These are phyloP conservation scores for Mycena amicta DNA, from an alignment of 768 basidiomycete species.

Conservation along the genomic window DNA sequence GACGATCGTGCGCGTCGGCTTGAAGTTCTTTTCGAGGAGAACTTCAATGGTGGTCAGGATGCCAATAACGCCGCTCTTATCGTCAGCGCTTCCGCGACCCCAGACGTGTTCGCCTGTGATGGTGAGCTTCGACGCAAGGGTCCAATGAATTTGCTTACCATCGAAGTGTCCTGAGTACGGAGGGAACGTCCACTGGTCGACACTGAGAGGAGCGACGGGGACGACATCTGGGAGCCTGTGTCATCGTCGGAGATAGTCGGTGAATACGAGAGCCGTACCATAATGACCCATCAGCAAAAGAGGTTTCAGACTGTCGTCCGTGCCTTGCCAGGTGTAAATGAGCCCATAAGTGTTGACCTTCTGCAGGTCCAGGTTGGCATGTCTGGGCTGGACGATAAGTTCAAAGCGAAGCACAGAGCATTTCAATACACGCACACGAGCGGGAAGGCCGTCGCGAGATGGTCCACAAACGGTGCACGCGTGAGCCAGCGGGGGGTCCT, in stretches of 20 bases:
- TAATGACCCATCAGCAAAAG: constrained; percentile 56
- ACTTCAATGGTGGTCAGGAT: constrained; percentile 38
- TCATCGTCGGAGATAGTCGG: neutral
- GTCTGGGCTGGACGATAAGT: neutral
- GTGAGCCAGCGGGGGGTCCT: constrained; percentile 47
- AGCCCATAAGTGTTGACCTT: constrained; percentile 64
- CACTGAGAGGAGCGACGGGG: constrained; percentile 59
- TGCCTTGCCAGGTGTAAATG: constrained; percentile 63
- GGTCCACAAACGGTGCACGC: constrained; percentile 40
- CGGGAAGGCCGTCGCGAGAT: constrained; percentile 50
- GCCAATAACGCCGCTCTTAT: constrained; percentile 74
- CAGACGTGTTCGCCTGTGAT: constrained; percentile 57
- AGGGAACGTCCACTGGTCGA: constrained; percentile 59
- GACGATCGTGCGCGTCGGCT: constrained; percentile 22
- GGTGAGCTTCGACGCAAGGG: neutral
- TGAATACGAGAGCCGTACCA: constrained; percentile 30
- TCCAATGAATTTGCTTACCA: constrained; percentile 41
- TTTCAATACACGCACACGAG: constrained; percentile 46
- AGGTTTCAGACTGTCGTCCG: constrained; percentile 52
- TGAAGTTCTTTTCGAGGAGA: constrained; percentile 18
- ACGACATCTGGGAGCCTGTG: constrained; percentile 76
- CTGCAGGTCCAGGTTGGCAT: constrained; percentile 6
- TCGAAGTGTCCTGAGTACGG: constrained; percentile 68
- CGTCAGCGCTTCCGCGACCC: constrained; percentile 76
- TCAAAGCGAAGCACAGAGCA: neutral